A percentile compares a stretch with the other conserved stretches of the same genome.
Conservation (phyloP, 768 basidiomycete species). For the Termitomyces heimii region DNA sequence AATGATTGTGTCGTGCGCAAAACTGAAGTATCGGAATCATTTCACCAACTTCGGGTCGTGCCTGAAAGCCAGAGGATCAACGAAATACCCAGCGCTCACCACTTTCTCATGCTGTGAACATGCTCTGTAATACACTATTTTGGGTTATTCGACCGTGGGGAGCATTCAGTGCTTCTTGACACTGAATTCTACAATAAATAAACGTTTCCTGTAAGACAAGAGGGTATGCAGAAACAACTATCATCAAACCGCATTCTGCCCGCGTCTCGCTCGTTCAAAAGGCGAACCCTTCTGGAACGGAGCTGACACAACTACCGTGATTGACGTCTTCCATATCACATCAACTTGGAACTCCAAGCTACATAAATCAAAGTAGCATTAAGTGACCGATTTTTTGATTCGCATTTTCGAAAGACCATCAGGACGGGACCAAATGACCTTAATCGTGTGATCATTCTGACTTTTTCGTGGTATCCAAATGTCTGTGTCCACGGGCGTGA, state of each 20-base stretch:
- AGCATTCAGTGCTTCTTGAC: neutral
- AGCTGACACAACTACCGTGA: neutral
- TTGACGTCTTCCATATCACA: neutral
- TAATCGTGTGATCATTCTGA: neutral
- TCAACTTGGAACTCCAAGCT: neutral
- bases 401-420: neutral
- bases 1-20: neutral
- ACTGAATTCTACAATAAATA: neutral
- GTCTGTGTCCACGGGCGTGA: too few species aligned
- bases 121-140: neutral
- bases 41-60: neutral
- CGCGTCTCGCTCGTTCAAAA: neutral
- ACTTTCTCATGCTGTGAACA: neutral
- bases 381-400: neutral
- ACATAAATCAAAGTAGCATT: neutral
- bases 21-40: neutral
- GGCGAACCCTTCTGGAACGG: neutral
- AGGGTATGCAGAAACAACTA: neutral
- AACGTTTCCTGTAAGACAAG: neutral
- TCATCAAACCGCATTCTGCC: neutral
- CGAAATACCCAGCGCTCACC: neutral
- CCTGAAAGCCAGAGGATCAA: too few species aligned
- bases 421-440: neutral
- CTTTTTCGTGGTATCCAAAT: neutral
- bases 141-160: neutral